Percentiles rank a stretch among this genome's conserved stretches.
Evolutionary conservation across 805 yeast species (phyloP).

Genomic region (Saccharomycopsis sp.): DNA sequence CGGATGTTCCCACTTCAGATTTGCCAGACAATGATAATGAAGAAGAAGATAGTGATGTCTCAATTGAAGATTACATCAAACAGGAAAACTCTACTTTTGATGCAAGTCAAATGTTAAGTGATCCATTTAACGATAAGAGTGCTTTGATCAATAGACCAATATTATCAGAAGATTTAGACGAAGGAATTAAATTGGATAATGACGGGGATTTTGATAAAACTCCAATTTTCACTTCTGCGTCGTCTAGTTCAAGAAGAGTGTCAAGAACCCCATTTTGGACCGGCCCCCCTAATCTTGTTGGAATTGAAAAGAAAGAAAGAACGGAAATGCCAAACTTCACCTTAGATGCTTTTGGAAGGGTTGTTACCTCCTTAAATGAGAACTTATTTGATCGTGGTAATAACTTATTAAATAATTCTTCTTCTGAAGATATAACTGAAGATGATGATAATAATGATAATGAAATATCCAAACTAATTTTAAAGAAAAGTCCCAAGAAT

Average conservation of each 20-base stretch:
- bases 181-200: not conserved
- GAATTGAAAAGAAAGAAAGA: not conserved
- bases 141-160: not conserved
- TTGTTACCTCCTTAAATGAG: not conserved
- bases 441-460: not conserved
- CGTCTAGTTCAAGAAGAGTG: not conserved
- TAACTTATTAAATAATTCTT: not conserved
- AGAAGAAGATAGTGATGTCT: slow-evolving; percentile 1
- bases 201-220: slow-evolving; percentile 15
- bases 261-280: slow-evolving; percentile 2
- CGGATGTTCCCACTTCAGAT: not conserved
- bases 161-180: not conserved
- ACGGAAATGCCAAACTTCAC: slow-evolving; percentile 12
- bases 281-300: not conserved
- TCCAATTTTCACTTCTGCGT: slow-evolving; percentile 6
- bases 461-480: not conserved
- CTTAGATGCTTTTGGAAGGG: slow-evolving; percentile 15
- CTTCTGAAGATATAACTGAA: not conserved
- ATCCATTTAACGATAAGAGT: not conserved
- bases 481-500: not conserved
- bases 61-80: slow-evolving; percentile 8
- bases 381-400: not conserved
- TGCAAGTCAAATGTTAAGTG: not conserved
- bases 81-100: slow-evolving; percentile 2
- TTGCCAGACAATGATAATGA: slow-evolving; percentile 6